Evolutionary conservation across 75 land plant species (phyloP).

Genomic region (Pseudotsuga menziesii): DNA sequence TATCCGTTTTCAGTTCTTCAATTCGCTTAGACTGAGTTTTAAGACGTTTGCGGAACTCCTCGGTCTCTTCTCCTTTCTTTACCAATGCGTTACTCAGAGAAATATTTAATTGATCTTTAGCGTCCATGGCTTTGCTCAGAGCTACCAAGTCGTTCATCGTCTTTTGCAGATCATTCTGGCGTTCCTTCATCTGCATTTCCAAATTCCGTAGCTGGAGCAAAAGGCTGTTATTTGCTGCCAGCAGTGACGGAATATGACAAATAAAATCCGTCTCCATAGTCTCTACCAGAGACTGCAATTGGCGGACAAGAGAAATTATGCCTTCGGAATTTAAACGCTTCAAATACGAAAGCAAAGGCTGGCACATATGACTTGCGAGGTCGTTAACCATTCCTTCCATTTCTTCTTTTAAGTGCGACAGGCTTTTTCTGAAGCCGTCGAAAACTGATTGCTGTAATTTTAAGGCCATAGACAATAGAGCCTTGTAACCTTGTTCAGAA

Average conservation of each 20-base stretch:
- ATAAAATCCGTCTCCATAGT: slow-evolving; percentile 1
- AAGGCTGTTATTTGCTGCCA: neutral
- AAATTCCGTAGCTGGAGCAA: neutral
- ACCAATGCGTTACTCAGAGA: neutral
- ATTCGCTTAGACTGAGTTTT: neutral
- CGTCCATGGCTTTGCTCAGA: neutral
- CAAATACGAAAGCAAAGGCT: slow-evolving; percentile 7
- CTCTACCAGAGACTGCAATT: slow-evolving; percentile 1
- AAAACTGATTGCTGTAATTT: no score
- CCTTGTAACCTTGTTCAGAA: no score
- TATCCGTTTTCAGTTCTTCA: neutral
- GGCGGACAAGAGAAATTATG: slow-evolving; percentile 2
- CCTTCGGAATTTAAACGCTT: slow-evolving; percentile 5
- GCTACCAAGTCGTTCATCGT: neutral
- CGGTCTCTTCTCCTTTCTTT: neutral
- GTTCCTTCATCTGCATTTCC: slow-evolving; percentile 3
- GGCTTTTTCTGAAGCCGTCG: no score
- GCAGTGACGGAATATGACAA: neutral
- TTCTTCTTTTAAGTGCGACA: no score
- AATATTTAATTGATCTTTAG: neutral
- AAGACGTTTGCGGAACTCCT: slow-evolving; percentile 1
- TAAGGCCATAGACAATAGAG: no score
- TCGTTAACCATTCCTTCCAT: neutral
- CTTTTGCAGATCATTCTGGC: neutral
- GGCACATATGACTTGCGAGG: slow-evolving; percentile 8